phyloP scores from a whole-genome alignment of 1,284 basidiomycete genomes.

The Meripilus lineatus region DNA sequence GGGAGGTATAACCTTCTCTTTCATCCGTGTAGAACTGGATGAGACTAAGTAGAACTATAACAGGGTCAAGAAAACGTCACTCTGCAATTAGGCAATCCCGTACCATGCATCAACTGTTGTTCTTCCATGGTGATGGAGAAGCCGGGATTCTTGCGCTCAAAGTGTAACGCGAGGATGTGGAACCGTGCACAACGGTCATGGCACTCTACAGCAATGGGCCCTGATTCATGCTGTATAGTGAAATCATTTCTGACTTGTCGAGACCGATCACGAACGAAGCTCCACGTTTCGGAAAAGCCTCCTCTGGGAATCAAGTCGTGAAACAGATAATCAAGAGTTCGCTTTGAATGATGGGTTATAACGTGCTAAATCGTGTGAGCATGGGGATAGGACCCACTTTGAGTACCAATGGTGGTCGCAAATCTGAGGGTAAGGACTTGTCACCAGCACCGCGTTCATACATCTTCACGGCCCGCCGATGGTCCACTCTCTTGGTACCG shows the following conservation, averaged over 20 bases:
- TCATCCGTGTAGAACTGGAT: conserved; percentile 94
- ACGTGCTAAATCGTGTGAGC: not conserved
- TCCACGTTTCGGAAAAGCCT: conserved; percentile 69
- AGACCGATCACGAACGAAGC: conserved; percentile 91
- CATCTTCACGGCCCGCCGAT: conserved; percentile 86
- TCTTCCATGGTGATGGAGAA: conserved; percentile 79
- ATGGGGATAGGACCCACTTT: conserved; percentile 41
- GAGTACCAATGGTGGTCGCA: conserved; percentile 84
- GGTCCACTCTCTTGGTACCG: conserved; percentile 77
- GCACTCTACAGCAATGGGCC: conserved; percentile 78
- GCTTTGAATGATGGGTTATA: conserved; percentile 34
- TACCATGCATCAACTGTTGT: conserved; percentile 88
- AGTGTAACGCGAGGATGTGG: conserved; percentile 85
- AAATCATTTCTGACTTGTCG: conserved; percentile 92
- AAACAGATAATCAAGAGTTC: conserved; percentile 91
- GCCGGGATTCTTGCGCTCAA: conserved; percentile 53
- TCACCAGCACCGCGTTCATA: conserved; percentile 95
- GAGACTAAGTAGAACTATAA: conserved; percentile 80
- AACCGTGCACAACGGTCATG: conserved; percentile 93
- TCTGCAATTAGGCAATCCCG: conserved; percentile 23
- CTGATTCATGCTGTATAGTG: conserved; percentile 86
- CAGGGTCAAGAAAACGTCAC: not conserved
- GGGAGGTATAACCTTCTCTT: conserved; percentile 57
- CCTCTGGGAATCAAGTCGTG: conserved; percentile 69
- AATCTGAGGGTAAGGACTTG: conserved; percentile 87